A percentile compares a stretch with the other conserved stretches of the same genome.
phyloP scores from a whole-genome alignment of 345 rosid species.

The Eucalyptus sideroxylon region DNA sequence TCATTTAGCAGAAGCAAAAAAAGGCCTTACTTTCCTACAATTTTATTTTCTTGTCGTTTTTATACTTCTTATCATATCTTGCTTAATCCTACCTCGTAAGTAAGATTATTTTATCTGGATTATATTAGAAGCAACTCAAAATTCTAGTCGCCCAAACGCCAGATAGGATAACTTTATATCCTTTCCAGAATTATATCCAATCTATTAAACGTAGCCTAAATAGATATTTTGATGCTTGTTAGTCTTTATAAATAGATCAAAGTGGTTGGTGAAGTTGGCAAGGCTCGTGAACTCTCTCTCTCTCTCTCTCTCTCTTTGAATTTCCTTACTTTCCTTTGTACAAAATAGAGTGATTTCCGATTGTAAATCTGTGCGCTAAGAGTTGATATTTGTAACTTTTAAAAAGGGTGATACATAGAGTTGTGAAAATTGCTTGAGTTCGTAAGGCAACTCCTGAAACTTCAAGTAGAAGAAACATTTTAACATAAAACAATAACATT shows the following conservation, averaged over 20 bases:
- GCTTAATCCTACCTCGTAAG: too few species aligned
- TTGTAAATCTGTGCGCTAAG: background rate
- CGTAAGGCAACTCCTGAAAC: background rate
- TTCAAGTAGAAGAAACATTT: background rate
- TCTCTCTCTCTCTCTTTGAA: background rate
- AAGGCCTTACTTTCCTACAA: too few species aligned
- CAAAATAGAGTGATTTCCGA: background rate
- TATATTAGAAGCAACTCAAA: too few species aligned
- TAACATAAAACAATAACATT: background rate
- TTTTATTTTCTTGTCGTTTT: too few species aligned
- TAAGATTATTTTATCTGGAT: too few species aligned
- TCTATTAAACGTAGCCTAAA: background rate
- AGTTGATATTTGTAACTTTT: background rate
- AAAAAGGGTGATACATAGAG: rapidly evolving
- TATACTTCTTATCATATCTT: too few species aligned
- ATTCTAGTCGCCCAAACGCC: too few species aligned
- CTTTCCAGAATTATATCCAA: too few species aligned
- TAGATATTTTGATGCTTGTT: background rate
- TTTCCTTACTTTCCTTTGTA: background rate
- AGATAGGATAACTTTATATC: too few species aligned
- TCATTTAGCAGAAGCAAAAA: too few species aligned
- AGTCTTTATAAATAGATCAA: background rate
- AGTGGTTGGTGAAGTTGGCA: background rate
- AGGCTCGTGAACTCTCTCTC: background rate
- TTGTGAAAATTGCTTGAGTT: rapidly evolving